Evolutionary conservation across 176 grass and related monocot species (phyloP), one percentile per base, ranked within the genome.

Genomic region (Lolium rigidum): DNA sequence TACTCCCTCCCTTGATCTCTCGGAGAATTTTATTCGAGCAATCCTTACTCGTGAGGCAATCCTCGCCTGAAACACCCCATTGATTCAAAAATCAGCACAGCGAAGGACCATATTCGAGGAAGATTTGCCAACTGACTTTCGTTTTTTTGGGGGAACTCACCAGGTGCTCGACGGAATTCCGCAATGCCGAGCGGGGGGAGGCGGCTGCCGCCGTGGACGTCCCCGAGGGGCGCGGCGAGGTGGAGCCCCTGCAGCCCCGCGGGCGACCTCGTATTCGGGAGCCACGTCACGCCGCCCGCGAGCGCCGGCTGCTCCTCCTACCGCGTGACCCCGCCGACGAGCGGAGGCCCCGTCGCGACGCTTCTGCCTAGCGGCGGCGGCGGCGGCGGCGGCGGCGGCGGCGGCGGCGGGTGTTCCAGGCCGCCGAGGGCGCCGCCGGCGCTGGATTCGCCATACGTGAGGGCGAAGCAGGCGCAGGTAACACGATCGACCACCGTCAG

Each of bases 381-480:
- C 1, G 26, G 26, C 26, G 26, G 26, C n/a, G n/a, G n/a, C n/a
- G n/a, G n/a, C n/a, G n/a, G 77, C n/a, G 54, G 64, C 2, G 62
- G 55, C 10, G 26, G 26, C 1, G 26, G 26, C 26, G 26, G 26
- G 10, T 57, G 61, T 44, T 75, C 70, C 35, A 72, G 78, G 54
- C 90, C 84, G 9, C 87, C 80, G 2, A 86, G 84, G 67, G 70
- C 76, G 84, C 90, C 76, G 39, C 10, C 80, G 28, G 46, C 88
- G 7, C 64, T 59, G 59, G 88, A 93, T 59, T 90, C 91, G 5
- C 88, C 88, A 4, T 93, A 90, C 71, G 64, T 85, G 78, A 73
- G 91, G 74, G 88, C 88, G 25, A 93, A 90, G 82, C 88, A 90
- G 65, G 91, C 78, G 24, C 88, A 93, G 91, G 91, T 90, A 90